Conservation (phyloP, 805 yeast genomes). For the Wickerhamomyces canadensis region DNA sequence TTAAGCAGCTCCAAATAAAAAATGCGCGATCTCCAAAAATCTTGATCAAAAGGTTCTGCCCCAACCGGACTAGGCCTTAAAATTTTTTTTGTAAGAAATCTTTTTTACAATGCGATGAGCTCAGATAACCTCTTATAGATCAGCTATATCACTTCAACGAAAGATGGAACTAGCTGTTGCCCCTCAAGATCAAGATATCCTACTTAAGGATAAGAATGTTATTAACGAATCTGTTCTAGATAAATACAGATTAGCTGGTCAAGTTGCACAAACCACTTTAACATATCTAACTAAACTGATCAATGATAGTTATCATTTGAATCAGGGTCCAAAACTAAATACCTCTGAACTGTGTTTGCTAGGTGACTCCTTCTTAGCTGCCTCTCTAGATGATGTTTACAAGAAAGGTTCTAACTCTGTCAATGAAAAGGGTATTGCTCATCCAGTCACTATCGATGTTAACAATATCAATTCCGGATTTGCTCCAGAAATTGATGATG, state of each 20-base stretch:
- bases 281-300: slow-evolving; percentile 60
- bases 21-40: background rate
- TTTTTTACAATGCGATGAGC: background rate
- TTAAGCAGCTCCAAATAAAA: too few species aligned
- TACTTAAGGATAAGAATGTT: slow-evolving; percentile 68
- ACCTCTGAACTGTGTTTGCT: slow-evolving; percentile 71
- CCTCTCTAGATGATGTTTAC: slow-evolving; percentile 55
- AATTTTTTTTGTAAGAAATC: background rate
- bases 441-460: slow-evolving; percentile 85
- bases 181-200: slow-evolving; percentile 65
- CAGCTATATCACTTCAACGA: background rate
- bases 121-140: background rate
- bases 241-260: slow-evolving; percentile 87
- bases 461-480: slow-evolving; percentile 75
- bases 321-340: slow-evolving; percentile 33
- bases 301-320: slow-evolving; percentile 66
- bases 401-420: slow-evolving; percentile 46
- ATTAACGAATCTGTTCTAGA: slow-evolving; percentile 58
- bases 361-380: slow-evolving; percentile 70
- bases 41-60: too few species aligned
- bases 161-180: slow-evolving; percentile 71
- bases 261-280: slow-evolving; percentile 78
- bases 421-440: slow-evolving; percentile 86
- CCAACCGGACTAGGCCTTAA: background rate
- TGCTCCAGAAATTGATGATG: slow-evolving; percentile 79